A percentile compares a stretch with the other conserved stretches of the same genome.
Evolutionary conservation across 139 green algal genomes (phyloP).

Genomic region (Chlorella sorokiniana): DNA sequence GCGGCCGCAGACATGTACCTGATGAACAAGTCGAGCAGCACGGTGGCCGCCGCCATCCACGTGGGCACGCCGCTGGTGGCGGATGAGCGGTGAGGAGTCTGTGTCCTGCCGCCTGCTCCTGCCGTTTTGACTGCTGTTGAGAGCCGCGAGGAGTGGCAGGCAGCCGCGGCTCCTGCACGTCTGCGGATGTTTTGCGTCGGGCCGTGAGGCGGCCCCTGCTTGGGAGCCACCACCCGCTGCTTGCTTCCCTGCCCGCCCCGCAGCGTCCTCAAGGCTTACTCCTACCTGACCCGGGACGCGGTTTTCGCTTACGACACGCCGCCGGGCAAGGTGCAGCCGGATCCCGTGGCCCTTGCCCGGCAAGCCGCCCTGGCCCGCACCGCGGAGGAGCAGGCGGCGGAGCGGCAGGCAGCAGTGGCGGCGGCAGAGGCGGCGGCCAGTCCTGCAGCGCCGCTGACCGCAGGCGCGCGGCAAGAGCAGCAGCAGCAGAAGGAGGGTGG

Average conservation of each 20-base stretch:
- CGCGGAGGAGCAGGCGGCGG: no score
- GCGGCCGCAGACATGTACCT: background rate
- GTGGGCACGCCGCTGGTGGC: background rate
- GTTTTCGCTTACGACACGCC: background rate
- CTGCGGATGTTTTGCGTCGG: no score
- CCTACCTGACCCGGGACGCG: background rate
- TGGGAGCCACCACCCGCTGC: background rate
- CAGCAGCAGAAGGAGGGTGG: no score
- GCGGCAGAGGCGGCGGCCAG: background rate
- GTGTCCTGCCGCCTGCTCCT: no score
- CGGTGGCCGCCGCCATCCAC: background rate
- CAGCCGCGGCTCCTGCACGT: background rate
- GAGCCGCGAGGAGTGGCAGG: background rate
- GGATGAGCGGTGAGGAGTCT: background rate
- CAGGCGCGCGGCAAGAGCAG: background rate
- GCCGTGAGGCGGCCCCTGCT: no score
- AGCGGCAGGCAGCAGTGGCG: background rate
- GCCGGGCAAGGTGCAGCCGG: background rate
- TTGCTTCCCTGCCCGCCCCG: background rate
- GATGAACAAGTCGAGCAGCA: constrained; percentile 1
- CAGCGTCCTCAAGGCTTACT: background rate
- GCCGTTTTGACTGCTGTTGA: background rate
- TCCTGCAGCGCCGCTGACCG: background rate
- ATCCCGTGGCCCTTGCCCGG: background rate
- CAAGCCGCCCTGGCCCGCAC: no score